phyloP scores from a whole-genome alignment of 768 basidiomycete species.

The Kwoniella dejecticola region DNA sequence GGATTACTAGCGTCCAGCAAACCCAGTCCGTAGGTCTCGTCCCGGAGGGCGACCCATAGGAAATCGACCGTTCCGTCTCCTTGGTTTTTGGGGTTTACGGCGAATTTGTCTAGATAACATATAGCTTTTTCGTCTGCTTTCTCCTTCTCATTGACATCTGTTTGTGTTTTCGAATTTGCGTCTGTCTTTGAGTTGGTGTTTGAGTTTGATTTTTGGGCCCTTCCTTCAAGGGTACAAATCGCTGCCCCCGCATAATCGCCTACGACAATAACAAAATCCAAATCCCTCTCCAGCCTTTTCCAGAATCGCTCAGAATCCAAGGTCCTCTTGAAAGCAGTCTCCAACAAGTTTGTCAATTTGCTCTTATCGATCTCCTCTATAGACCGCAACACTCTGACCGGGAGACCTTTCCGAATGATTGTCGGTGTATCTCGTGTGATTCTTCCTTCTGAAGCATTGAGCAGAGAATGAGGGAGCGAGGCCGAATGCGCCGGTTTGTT shows the following conservation, averaged over 20 bases:
- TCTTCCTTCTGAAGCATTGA: slow-evolving; percentile 64
- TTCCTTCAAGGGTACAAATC: slow-evolving; percentile 72
- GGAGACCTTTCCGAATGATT: slow-evolving; percentile 81
- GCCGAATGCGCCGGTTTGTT: slow-evolving; percentile 97
- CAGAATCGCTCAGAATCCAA: slow-evolving; percentile 78
- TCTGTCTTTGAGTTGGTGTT: no score
- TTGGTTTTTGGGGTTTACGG: slow-evolving; percentile 89
- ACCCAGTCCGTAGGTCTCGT: slow-evolving; percentile 96
- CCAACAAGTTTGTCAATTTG: slow-evolving; percentile 78
- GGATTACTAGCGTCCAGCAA: slow-evolving; percentile 91
- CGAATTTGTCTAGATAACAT: slow-evolving; percentile 98
- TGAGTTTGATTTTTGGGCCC: no score
- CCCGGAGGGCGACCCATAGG: slow-evolving; percentile 96
- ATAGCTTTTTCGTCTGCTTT: slow-evolving; percentile 21
- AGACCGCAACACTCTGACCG: slow-evolving; percentile 77
- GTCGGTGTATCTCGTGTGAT: slow-evolving; percentile 91
- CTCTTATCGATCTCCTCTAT: slow-evolving; percentile 67
- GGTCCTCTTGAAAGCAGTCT: slow-evolving; percentile 76
- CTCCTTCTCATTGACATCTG: background rate
- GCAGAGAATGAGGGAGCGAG: slow-evolving; percentile 87
- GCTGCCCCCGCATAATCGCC: slow-evolving; percentile 96
- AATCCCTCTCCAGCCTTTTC: slow-evolving; percentile 67
- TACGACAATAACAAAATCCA: slow-evolving; percentile 91
- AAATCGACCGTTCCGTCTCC: slow-evolving; percentile 99
- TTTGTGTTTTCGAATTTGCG: slow-evolving; percentile 24